Evolutionary conservation across 2,329 filamentous ascomycete genomes (phyloP).

Genomic region (Ciborinia camelliae): DNA sequence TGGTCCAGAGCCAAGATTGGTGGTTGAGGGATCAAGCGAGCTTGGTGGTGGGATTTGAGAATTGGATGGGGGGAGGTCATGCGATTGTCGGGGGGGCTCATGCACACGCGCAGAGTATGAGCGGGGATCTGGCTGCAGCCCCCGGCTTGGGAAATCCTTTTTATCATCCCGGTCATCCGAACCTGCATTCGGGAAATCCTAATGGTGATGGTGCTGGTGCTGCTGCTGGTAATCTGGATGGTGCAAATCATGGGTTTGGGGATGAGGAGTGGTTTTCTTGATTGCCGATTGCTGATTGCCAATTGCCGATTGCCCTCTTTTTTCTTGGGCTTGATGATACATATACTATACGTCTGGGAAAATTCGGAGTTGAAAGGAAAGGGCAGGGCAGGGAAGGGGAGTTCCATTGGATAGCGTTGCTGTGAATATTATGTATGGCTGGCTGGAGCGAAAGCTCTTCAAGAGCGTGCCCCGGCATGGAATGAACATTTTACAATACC

Average conservation of each 20-base stretch:
- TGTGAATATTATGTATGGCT: not conserved
- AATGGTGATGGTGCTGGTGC: not conserved
- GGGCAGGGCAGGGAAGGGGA: no score
- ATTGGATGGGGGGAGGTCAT: constrained; percentile 47
- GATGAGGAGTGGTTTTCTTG: not conserved
- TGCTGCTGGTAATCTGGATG: not conserved
- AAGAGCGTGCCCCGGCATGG: no score
- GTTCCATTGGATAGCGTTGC: no score
- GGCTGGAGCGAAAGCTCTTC: no score
- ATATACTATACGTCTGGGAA: not conserved
- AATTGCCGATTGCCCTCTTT: no score
- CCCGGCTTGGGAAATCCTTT: not conserved
- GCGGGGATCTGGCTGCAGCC: not conserved
- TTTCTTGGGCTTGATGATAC: no score
- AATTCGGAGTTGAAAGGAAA: not conserved
- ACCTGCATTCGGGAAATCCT: not conserved
- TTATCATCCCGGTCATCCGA: constrained; percentile 1
- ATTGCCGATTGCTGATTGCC: not conserved
- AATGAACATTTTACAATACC: no score
- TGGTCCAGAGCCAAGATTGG: constrained; percentile 64
- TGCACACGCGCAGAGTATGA: not conserved
- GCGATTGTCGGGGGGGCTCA: not conserved
- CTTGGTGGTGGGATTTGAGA: constrained; percentile 58
- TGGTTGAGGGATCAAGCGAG: constrained; percentile 61
- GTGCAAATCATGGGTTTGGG: no score